Conservation (phyloP, 225 moss, liverwort and hornwort species). For the Bryoerythrophyllum caledonicum region DNA sequence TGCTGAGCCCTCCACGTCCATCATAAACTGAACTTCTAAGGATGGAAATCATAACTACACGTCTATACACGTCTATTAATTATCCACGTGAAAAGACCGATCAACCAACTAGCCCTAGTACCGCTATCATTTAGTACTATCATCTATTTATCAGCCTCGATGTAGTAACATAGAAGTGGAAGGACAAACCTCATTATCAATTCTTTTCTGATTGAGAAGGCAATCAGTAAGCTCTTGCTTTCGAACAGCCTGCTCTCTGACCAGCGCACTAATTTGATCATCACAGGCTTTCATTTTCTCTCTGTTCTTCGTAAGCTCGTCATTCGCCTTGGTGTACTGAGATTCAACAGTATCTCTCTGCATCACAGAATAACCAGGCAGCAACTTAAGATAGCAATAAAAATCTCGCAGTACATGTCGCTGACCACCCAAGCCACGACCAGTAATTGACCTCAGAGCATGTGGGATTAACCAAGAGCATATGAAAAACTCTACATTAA, state of each 20-base stretch:
- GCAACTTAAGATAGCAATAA: conserved; percentile 20
- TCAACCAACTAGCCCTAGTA: conserved; percentile 14
- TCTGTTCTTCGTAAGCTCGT: conserved; percentile 65
- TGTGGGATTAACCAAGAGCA: background rate
- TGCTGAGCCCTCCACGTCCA: background rate
- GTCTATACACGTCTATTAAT: background rate
- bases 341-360: conserved; percentile 69
- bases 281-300: conserved; percentile 84
- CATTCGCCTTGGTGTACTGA: conserved; percentile 66
- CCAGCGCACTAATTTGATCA: conserved; percentile 70
- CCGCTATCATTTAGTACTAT: background rate
- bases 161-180: background rate
- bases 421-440: conserved; percentile 13
- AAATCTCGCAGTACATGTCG: conserved; percentile 13
- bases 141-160: conserved; percentile 2
- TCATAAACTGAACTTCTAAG: background rate
- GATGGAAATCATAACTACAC: background rate
- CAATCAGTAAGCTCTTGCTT: conserved; percentile 82
- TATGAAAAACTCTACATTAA: background rate
- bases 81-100: conserved; percentile 11
- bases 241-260: conserved; percentile 68
- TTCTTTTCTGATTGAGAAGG: conserved; percentile 79
- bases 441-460: background rate
- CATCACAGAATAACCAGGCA: conserved; percentile 20
- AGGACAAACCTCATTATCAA: conserved; percentile 78